Percentiles rank a stretch among this genome's conserved stretches.
These are phyloP conservation scores for Podila minutissima DNA, from an alignment of 192 early-diverging fungal genomes.

Conservation along the genomic window DNA sequence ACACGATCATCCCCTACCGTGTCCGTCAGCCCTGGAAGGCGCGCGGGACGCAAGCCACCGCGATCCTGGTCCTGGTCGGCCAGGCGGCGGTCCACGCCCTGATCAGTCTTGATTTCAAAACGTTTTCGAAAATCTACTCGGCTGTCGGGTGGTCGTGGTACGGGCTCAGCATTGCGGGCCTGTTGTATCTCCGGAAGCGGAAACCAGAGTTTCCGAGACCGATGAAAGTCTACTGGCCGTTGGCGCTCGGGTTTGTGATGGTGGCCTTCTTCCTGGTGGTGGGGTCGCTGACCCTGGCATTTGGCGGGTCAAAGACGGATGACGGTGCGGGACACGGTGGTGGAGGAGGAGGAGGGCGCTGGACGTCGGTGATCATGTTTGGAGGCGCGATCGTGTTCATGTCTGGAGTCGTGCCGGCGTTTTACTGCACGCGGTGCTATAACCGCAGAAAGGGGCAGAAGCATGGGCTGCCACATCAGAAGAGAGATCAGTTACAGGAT, in stretches of 20 bases:
- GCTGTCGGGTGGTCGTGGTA: constrained; percentile 53
- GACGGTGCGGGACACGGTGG: neutral
- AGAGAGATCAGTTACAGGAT: neutral
- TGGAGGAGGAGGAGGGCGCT: neutral
- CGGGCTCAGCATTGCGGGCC: constrained; percentile 51
- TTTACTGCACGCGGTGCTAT: constrained; percentile 17
- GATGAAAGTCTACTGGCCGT: constrained; percentile 52
- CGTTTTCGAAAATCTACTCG: constrained; percentile 50
- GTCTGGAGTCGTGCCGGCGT: constrained; percentile 29
- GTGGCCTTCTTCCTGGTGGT: constrained; percentile 44
- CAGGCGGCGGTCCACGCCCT: constrained; percentile 29
- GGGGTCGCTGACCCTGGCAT: constrained; percentile 35
- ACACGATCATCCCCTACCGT: constrained; percentile 31
- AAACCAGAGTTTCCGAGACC: constrained; percentile 47
- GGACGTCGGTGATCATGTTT: constrained; percentile 40
- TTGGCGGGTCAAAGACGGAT: neutral
- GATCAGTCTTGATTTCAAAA: constrained; percentile 49
- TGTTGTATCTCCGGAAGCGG: constrained; percentile 49
- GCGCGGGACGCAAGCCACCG: constrained; percentile 30
- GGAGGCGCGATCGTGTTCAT: constrained; percentile 28
- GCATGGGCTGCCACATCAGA: neutral
- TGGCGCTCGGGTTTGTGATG: constrained; percentile 31
- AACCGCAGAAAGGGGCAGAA: constrained; percentile 4
- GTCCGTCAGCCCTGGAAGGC: constrained; percentile 20
- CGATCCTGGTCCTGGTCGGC: constrained; percentile 23